Percentiles rank a stretch among this genome's conserved stretches.
Evolutionary conservation across 1,139 yeast species (phyloP).

Genomic region (Scheffersomyces parashehatae): DNA sequence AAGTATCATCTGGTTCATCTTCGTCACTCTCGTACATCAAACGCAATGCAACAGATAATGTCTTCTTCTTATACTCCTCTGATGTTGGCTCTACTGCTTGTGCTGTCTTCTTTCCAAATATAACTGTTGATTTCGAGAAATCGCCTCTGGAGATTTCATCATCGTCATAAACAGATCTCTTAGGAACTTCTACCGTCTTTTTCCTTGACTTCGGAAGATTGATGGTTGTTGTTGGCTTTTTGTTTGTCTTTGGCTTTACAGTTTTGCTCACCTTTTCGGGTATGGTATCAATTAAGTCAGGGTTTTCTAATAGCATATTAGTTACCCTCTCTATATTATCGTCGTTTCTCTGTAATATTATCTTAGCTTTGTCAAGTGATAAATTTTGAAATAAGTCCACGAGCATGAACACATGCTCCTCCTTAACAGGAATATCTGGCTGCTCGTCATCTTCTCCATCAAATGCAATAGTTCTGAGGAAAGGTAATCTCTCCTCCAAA

Average conservation of each 20-base stretch:
- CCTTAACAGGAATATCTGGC: slow-evolving; percentile 18
- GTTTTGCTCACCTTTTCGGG: slow-evolving; percentile 13
- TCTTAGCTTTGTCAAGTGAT: slow-evolving; percentile 42
- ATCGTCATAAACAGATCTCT: slow-evolving; percentile 28
- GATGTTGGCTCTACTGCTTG: slow-evolving; percentile 13
- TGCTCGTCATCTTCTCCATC: slow-evolving; percentile 2
- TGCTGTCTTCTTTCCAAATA: slow-evolving; percentile 24
- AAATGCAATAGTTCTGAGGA: slow-evolving; percentile 25
- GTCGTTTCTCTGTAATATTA: slow-evolving; percentile 47
- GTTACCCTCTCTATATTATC: slow-evolving; percentile 61
- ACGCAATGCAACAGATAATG: slow-evolving; percentile 63
- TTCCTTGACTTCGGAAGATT: slow-evolving; percentile 4
- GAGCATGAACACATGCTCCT: slow-evolving; percentile 44
- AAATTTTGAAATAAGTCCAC: slow-evolving; percentile 63
- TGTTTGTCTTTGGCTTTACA: slow-evolving; percentile 10
- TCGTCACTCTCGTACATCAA: slow-evolving; percentile 73
- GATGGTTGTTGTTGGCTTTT: slow-evolving; percentile 2
- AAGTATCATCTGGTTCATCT: slow-evolving; percentile 82
- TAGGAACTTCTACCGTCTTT: slow-evolving; percentile 2
- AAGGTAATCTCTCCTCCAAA: slow-evolving; percentile 48
- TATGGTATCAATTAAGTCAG: slow-evolving; percentile 35
- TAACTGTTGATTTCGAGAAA: slow-evolving; percentile 13
- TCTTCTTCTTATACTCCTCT: slow-evolving; percentile 50
- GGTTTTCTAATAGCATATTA: slow-evolving; percentile 61
- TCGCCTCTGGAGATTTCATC: slow-evolving; percentile 29